phyloP scores from a whole-genome alignment of 768 basidiomycete species.

The Amanita phalloides region DNA sequence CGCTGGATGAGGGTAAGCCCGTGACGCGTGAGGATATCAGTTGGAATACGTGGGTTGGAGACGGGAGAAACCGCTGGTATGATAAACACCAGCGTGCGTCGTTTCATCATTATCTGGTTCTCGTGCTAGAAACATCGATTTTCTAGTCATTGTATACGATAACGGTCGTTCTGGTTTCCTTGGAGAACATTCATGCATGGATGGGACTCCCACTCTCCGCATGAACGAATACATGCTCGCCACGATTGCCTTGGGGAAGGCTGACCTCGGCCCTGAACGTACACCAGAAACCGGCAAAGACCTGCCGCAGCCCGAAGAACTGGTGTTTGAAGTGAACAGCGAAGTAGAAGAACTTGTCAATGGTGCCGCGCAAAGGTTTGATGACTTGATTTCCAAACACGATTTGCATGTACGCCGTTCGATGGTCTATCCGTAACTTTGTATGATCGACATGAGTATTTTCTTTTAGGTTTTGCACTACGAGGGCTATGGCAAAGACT shows the following conservation, averaged over 20 bases:
- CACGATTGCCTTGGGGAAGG: constrained; percentile 58
- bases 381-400: constrained; percentile 65
- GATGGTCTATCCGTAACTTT: not conserved
- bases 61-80: constrained; percentile 87
- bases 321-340: constrained; percentile 59
- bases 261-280: constrained; percentile 55
- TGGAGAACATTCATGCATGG: constrained; percentile 82
- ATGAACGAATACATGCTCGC: constrained; percentile 91
- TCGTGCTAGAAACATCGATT: not conserved
- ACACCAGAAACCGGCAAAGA: constrained; percentile 18
- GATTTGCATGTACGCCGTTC: constrained; percentile 54
- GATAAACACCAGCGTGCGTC: constrained; percentile 90
- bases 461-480: constrained; percentile 60
- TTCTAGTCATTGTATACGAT: constrained; percentile 85
- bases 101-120: not conserved
- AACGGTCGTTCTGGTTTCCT: constrained; percentile 93
- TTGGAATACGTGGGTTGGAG: constrained; percentile 80
- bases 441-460: not conserved
- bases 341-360: constrained; percentile 41
- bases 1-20: constrained; percentile 76
- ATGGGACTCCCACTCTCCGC: constrained; percentile 91
- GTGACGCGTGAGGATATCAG: constrained; percentile 74
- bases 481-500: constrained; percentile 79
- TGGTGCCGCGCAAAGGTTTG: constrained; percentile 57
- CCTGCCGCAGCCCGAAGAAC: constrained; percentile 53